phyloP scores from a whole-genome alignment of 1,284 basidiomycete species.

The Cryptococcus sp. region DNA sequence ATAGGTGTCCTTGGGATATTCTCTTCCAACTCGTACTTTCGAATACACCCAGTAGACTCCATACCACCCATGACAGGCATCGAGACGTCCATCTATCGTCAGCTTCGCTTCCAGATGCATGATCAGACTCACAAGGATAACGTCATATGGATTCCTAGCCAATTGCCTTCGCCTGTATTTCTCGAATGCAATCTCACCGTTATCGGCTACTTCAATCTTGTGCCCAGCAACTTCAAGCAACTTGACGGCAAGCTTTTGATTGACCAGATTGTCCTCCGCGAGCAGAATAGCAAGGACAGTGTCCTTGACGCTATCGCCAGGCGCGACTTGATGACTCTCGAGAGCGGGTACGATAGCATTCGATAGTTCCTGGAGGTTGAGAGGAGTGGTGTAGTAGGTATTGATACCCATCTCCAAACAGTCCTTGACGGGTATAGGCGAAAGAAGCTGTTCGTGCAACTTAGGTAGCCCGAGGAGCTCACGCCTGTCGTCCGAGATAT shows the following conservation, averaged over 20 bases:
- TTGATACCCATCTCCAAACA: conserved; percentile 49
- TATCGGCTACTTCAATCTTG: conserved; percentile 94
- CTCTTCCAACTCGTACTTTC: conserved; percentile 69
- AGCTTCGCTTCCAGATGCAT: too few species aligned
- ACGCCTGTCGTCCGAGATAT: conserved; percentile 39
- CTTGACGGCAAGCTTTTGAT: conserved; percentile 89
- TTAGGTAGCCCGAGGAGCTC: conserved; percentile 41
- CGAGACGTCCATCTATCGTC: conserved; percentile 85
- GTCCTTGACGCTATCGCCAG: conserved; percentile 73
- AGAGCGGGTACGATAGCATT: conserved; percentile 91
- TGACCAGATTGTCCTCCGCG: conserved; percentile 96
- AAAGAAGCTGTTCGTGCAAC: conserved; percentile 36
- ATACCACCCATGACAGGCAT: conserved; percentile 78
- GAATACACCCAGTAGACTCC: conserved; percentile 53
- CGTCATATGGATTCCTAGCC: conserved; percentile 65
- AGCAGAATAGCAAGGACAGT: conserved; percentile 89
- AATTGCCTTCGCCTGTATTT: conserved; percentile 32
- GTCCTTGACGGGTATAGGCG: conserved; percentile 48
- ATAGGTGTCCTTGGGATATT: conserved; percentile 77
- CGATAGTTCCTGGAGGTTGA: conserved; percentile 80
- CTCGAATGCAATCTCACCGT: conserved; percentile 63
- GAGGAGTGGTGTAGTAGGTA: conserved; percentile 68
- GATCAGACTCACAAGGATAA: conserved; percentile 77
- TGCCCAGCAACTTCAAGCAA: conserved; percentile 97
- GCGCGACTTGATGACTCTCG: conserved; percentile 84